A percentile compares a stretch with the other conserved stretches of the same genome.
These are phyloP conservation scores for Pilobolus umbonatus DNA, from an alignment of 192 early-diverging fungal species.

Conservation along the genomic window DNA sequence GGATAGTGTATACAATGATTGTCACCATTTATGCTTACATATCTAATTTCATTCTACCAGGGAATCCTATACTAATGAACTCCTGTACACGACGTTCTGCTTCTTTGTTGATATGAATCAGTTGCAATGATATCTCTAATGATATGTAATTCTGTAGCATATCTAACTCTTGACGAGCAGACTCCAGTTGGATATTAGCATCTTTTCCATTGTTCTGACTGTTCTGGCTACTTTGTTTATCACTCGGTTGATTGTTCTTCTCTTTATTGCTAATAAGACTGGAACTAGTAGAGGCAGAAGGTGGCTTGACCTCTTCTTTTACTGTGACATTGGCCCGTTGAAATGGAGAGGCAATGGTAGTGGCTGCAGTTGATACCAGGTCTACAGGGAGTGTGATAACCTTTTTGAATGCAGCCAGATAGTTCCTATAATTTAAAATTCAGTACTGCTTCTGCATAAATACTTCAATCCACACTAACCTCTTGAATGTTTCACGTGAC, in stretches of 20 bases:
- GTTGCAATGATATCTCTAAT: slow-evolving; percentile 77
- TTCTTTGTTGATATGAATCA: slow-evolving; percentile 90
- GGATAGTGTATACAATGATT: background rate
- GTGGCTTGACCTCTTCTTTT: slow-evolving; percentile 5
- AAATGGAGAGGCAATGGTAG: slow-evolving; percentile 26
- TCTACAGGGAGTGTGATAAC: slow-evolving; percentile 43
- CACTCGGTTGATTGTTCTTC: background rate
- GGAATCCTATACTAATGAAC: slow-evolving; percentile 53
- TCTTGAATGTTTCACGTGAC: slow-evolving; percentile 30
- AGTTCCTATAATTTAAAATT: slow-evolving; percentile 33
- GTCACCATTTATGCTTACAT: slow-evolving; percentile 44
- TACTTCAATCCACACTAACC: slow-evolving; percentile 6
- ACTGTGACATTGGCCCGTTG: slow-evolving; percentile 1
- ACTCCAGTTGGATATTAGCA: slow-evolving; percentile 50
- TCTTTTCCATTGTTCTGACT: slow-evolving; percentile 29
- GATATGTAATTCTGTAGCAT: slow-evolving; percentile 61
- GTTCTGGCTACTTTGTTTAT: background rate
- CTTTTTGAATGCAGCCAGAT: slow-evolving; percentile 48
- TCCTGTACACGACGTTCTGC: slow-evolving; percentile 53
- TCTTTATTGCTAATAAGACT: background rate
- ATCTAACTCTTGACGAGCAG: slow-evolving; percentile 46
- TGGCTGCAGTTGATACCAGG: slow-evolving; percentile 35
- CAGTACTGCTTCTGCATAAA: background rate
- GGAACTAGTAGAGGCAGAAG: slow-evolving; percentile 18
- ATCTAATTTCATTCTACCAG: slow-evolving; percentile 51